These are phyloP conservation scores for Xylaria sp. DNA, from an alignment of 2,329 filamentous ascomycete species.

Conservation along the genomic window DNA sequence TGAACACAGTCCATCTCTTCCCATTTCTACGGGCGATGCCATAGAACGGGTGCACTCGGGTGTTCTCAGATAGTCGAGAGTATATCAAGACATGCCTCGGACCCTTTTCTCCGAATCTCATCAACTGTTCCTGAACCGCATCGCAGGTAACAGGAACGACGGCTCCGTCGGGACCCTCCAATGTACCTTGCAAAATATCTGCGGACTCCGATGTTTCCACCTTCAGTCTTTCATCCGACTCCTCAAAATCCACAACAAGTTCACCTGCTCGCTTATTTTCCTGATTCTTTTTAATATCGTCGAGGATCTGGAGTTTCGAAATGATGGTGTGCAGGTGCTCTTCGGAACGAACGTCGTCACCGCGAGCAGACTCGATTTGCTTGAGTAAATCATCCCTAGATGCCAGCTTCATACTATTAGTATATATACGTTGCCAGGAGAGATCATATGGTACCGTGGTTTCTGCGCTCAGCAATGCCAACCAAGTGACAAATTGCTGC, in stretches of 20 bases:
- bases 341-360: conserved; percentile 1
- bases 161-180: not conserved
- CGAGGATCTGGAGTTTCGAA: conserved; percentile 8
- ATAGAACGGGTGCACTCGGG: conserved; percentile 5
- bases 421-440: not conserved
- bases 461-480: conserved; percentile 2
- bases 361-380: not conserved
- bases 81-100: conserved; percentile 1
- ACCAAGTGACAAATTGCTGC: conserved; percentile 3
- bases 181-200: not conserved
- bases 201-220: not conserved
- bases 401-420: not conserved
- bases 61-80: conserved; percentile 1
- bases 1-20: conserved; percentile 8
- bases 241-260: conserved; percentile 4
- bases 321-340: not conserved
- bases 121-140: not conserved
- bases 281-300: conserved; percentile 2
- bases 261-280: not conserved
- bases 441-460: not conserved
- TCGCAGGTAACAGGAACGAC: not conserved
- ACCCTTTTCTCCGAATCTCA: conserved; percentile 4
- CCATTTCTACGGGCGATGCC: conserved; percentile 7
- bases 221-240: conserved; percentile 1
- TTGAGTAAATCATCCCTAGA: conserved; percentile 3